A percentile compares a stretch with the other conserved stretches of the same genome.
Evolutionary conservation across 768 basidiomycete species (phyloP).

Genomic region (Exsudoporus frostii): DNA sequence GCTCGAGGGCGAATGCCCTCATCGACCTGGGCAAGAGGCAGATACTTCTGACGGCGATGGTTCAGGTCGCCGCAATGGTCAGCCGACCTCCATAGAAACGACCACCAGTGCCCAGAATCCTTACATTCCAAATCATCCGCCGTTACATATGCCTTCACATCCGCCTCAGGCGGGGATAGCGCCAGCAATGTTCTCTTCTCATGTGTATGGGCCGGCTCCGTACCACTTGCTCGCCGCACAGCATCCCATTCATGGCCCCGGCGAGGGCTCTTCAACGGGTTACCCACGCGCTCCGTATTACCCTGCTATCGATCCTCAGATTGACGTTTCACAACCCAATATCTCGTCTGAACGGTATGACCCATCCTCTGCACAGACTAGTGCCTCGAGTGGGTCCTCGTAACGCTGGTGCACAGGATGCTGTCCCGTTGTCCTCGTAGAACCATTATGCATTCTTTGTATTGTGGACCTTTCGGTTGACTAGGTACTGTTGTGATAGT

Average conservation of each 20-base stretch:
- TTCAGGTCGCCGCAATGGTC: slow-evolving; percentile 1
- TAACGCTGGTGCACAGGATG: background rate
- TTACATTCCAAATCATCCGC: slow-evolving; percentile 10
- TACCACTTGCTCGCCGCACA: slow-evolving; percentile 29
- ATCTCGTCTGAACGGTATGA: slow-evolving; percentile 35
- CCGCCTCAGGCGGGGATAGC: slow-evolving; percentile 16
- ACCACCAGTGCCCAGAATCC: slow-evolving; percentile 4
- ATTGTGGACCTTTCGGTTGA: background rate
- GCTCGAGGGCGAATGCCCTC: slow-evolving; percentile 43
- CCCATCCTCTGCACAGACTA: slow-evolving; percentile 17
- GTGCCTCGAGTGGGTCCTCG: slow-evolving; percentile 8
- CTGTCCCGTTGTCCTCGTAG: background rate
- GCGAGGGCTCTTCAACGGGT: slow-evolving; percentile 26
- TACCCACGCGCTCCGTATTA: slow-evolving; percentile 33
- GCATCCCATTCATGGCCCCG: slow-evolving; percentile 15
- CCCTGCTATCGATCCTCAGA: slow-evolving; percentile 40
- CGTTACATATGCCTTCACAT: slow-evolving; percentile 15
- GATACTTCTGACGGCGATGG: slow-evolving; percentile 29
- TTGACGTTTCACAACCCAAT: slow-evolving; percentile 30
- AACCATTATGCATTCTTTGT: background rate
- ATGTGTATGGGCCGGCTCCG: slow-evolving; percentile 27
- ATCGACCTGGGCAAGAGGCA: slow-evolving; percentile 29
- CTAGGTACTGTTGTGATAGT: background rate
- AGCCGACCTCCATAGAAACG: slow-evolving; percentile 1
- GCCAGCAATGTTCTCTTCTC: slow-evolving; percentile 22